These are phyloP conservation scores for Letharia columbiana DNA, from an alignment of 495 filamentous ascomycete species.

Conservation along the genomic window DNA sequence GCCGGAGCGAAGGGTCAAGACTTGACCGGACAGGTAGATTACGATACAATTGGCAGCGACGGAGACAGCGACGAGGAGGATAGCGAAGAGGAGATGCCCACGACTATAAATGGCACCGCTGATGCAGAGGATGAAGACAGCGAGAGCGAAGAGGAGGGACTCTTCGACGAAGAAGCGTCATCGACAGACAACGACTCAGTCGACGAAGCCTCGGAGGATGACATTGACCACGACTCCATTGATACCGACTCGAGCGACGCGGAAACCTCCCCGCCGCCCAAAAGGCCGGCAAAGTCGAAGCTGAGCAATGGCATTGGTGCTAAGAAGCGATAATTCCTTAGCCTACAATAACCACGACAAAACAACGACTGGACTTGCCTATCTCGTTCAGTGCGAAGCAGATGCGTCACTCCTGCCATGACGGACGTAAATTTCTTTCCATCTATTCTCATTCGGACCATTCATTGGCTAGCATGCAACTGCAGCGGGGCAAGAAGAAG, in stretches of 20 bases:
- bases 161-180: conserved; percentile 25
- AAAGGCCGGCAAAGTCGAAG: conserved; percentile 18
- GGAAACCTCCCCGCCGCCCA: conserved; percentile 20
- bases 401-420: background rate
- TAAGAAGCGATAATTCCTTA: background rate
- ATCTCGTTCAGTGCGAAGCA: background rate
- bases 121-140: conserved; percentile 29
- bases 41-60: background rate
- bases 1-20: conserved; percentile 10
- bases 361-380: background rate
- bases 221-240: conserved; percentile 24
- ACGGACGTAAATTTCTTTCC: background rate
- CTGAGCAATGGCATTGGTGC: conserved; percentile 16
- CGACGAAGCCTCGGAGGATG: conserved; percentile 20
- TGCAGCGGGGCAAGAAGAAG: conserved; percentile 24
- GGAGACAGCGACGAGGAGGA: conserved; percentile 18
- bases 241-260: conserved; percentile 20
- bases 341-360: background rate
- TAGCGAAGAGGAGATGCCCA: conserved; percentile 21
- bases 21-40: conserved; percentile 6
- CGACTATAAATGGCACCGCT: conserved; percentile 21
- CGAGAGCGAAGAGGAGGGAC: conserved; percentile 22
- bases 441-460: background rate
- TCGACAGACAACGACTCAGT: conserved; percentile 25
- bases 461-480: background rate